Evolutionary conservation across 345 rosid species (phyloP), one percentile per base, ranked within the genome.

Genomic region (Salix viminalis): DNA sequence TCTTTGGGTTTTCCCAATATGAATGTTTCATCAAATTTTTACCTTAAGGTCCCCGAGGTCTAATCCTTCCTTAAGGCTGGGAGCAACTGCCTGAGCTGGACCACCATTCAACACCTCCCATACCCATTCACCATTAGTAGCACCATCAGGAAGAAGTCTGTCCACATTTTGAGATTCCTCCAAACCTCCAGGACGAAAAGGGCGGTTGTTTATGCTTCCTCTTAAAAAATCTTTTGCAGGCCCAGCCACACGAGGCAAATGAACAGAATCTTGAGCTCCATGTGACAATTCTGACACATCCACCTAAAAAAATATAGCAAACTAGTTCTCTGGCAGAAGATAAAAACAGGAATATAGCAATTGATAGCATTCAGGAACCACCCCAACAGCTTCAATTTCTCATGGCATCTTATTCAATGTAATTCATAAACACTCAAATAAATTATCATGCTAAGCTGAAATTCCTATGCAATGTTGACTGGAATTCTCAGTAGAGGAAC

Each of bases 171-270:
- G 89, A 72, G 95, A 77, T 79, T 89, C 90, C 41, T 91, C 97
- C 76, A 95, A 84, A 42, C 99, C 99, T 77, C 99, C 99, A 16
- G 99, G 99, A 61, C 90, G 91, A 79, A 95, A 95, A 78, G 99
- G 99, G 36, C 96, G 98, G 83, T 87, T 93, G 79, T 81, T 90
- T 81, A 88, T 86, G 86, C 98, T 92, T 88, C 98, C 98, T 76
- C 94, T 88, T 68, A 92, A 82, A 83, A 90, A 81, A 85, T 94
- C 98, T 76, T 89, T 91, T 21, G 95, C 84, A 67, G 90, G 88
- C 61, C 93, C 92, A 71, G 81, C 83, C 74, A 87, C 50, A 26
- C 90, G 89, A 24, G 92, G 95, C 62, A 89, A 78, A 77, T 87
- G 79, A 80, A 92, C 87, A 75, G 87, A 85, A 54, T 86, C 95